Evolutionary conservation across 2,329 filamentous ascomycete genomes (phyloP).

Genomic region (Calonectria ilicicola): DNA sequence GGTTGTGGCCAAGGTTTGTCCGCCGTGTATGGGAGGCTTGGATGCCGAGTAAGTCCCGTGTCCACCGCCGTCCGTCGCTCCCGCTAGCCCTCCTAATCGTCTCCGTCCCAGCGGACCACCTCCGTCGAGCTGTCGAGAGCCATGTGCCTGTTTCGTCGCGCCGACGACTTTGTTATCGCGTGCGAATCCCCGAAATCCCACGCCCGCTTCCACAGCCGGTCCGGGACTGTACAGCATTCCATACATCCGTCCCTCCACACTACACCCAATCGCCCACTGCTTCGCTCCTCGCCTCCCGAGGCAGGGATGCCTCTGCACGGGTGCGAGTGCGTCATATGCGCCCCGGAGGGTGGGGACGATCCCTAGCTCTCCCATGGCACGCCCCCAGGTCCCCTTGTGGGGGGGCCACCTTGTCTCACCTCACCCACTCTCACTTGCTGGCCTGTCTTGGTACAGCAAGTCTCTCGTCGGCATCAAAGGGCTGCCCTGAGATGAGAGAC

Average conservation of each 20-base stretch:
- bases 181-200: slow-evolving; percentile 19
- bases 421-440: slow-evolving; percentile 34
- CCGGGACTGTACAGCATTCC: slow-evolving; percentile 35
- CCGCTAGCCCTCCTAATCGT: slow-evolving; percentile 4
- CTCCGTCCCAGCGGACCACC: slow-evolving; percentile 28
- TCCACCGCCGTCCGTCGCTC: slow-evolving; percentile 2
- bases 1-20: neutral
- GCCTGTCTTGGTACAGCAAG: neutral
- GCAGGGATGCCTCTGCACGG: slow-evolving; percentile 34
- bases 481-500: slow-evolving; percentile 17
- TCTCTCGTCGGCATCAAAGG: neutral
- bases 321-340: slow-evolving; percentile 45
- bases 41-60: slow-evolving; percentile 8
- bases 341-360: slow-evolving; percentile 36
- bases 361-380: slow-evolving; percentile 36
- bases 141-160: slow-evolving; percentile 21
- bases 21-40: neutral
- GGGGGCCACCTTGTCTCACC: slow-evolving; percentile 28
- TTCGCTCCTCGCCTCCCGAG: slow-evolving; percentile 34
- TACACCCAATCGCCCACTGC: slow-evolving; percentile 25
- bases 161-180: slow-evolving; percentile 11
- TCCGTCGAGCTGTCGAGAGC: slow-evolving; percentile 29
- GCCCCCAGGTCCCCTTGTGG: slow-evolving; percentile 28
- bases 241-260: slow-evolving; percentile 18
- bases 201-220: slow-evolving; percentile 31